A percentile compares a stretch with the other conserved stretches of the same genome.
These are phyloP conservation scores for Exophiala oligosperma DNA, from an alignment of 2,329 filamentous ascomycete species.

Conservation along the genomic window DNA sequence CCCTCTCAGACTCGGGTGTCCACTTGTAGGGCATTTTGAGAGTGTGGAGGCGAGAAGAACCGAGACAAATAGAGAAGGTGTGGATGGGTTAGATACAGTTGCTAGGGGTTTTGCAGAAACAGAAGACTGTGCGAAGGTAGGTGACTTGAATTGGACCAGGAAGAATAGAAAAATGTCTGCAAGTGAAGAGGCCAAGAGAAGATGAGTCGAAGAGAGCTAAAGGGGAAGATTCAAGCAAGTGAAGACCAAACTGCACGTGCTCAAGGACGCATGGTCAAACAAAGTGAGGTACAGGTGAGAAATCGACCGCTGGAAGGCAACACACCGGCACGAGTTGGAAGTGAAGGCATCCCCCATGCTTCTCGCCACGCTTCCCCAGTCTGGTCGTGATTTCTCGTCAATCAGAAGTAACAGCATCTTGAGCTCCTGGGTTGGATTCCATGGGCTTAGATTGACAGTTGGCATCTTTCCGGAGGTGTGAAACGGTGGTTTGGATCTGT, in stretches of 20 bases:
- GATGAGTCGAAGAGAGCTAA: not conserved
- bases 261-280: not conserved
- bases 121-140: too few species aligned
- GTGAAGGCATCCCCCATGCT: conserved; percentile 25
- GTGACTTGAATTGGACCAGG: too few species aligned
- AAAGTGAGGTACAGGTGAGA: not conserved
- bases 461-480: too few species aligned
- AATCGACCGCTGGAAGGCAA: not conserved
- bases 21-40: conserved; percentile 28
- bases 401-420: too few species aligned
- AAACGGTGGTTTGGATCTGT: not conserved
- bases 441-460: too few species aligned
- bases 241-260: not conserved
- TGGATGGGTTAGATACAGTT: too few species aligned
- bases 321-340: conserved; percentile 28
- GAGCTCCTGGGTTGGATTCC: too few species aligned
- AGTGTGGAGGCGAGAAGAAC: not conserved
- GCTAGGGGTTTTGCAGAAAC: too few species aligned
- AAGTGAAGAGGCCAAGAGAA: not conserved
- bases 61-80: not conserved
- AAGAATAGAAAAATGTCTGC: not conserved
- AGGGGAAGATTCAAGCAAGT: not conserved
- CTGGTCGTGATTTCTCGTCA: too few species aligned
- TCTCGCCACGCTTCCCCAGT: not conserved
- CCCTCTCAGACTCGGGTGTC: conserved; percentile 20